A percentile compares a stretch with the other conserved stretches of the same genome.
Conservation (phyloP, 192 early-diverging fungal species). For the Backusella parvicylindrica region DNA sequence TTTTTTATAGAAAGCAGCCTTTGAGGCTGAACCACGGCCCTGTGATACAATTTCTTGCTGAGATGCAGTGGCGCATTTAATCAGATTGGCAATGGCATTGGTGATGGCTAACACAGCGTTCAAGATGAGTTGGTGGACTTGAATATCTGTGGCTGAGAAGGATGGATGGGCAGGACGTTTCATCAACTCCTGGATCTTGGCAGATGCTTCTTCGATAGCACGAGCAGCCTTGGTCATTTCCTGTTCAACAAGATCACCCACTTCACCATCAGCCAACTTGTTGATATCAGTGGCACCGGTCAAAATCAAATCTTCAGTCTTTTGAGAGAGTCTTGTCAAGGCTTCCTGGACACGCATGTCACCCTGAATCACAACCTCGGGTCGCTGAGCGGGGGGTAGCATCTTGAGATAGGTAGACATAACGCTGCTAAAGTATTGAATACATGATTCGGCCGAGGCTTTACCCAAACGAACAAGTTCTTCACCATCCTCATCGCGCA, state of each 20-base stretch:
- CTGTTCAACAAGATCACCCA: constrained; percentile 89
- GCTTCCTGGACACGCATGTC: constrained; percentile 75
- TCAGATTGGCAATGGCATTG: constrained; percentile 91
- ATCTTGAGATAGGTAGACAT: constrained; percentile 72
- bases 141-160: constrained; percentile 69
- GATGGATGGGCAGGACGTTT: constrained; percentile 69
- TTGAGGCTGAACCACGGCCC: constrained; percentile 75
- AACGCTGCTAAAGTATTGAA: constrained; percentile 84
- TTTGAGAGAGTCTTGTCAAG: constrained; percentile 65
- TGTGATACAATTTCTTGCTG: constrained; percentile 98
- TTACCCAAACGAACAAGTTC: constrained; percentile 69
- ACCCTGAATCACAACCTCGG: constrained; percentile 71
- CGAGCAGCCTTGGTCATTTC: constrained; percentile 91
- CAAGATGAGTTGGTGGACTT: constrained; percentile 89
- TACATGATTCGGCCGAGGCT: constrained; percentile 59
- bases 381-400: constrained; percentile 58
- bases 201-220: constrained; percentile 89
- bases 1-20: constrained; percentile 96
- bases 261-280: constrained; percentile 61
- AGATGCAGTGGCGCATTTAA: constrained; percentile 88
- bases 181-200: constrained; percentile 77
- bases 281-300: constrained; percentile 53
- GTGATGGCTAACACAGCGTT: constrained; percentile 91
- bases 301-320: constrained; percentile 75
- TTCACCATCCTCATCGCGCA: constrained; percentile 78